A percentile compares a stretch with the other conserved stretches of the same genome.
These are phyloP conservation scores for Globisporangium carolinianum DNA, from an alignment of 352 stramenopile species.

Conservation along the genomic window DNA sequence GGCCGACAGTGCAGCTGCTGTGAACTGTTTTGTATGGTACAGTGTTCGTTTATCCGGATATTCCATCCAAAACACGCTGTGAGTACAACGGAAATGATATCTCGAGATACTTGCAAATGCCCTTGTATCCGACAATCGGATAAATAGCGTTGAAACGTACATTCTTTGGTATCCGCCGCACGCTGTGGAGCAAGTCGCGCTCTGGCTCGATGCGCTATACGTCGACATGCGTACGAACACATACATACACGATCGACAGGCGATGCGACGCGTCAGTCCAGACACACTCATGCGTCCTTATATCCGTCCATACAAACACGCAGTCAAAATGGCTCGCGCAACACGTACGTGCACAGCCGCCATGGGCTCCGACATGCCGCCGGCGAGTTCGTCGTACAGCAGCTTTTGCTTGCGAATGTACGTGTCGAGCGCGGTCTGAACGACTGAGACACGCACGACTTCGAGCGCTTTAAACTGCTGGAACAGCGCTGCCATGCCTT, in stretches of 20 bases:
- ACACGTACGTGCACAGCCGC: conserved; percentile 42
- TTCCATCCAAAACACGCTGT: too few relatives aligned
- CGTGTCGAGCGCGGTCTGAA: conserved; percentile 68
- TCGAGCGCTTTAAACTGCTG: conserved; percentile 82
- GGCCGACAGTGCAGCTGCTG: conserved; percentile 48
- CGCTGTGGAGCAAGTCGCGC: conserved; percentile 66
- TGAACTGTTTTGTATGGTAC: conserved; percentile 30
- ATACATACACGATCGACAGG: background rate
- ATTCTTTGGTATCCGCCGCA: conserved; percentile 81
- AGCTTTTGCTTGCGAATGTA: conserved; percentile 81
- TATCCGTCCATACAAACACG: too few relatives aligned
- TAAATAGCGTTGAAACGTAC: conserved; percentile 21
- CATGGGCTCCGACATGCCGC: conserved; percentile 60
- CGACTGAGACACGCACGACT: conserved; percentile 55
- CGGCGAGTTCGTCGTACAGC: conserved; percentile 60
- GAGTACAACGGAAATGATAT: too few relatives aligned
- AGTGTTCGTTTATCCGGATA: too few relatives aligned
- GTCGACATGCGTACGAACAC: too few relatives aligned
- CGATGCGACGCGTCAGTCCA: background rate
- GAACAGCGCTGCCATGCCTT: conserved; percentile 73
- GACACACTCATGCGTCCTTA: too few relatives aligned
- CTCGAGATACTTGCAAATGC: too few relatives aligned
- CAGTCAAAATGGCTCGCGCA: too few relatives aligned
- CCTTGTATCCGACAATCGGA: too few relatives aligned
- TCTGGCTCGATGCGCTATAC: conserved; percentile 67